Conservation (phyloP, 2,329 filamentous ascomycete species). For the Alternaria sp. region DNA sequence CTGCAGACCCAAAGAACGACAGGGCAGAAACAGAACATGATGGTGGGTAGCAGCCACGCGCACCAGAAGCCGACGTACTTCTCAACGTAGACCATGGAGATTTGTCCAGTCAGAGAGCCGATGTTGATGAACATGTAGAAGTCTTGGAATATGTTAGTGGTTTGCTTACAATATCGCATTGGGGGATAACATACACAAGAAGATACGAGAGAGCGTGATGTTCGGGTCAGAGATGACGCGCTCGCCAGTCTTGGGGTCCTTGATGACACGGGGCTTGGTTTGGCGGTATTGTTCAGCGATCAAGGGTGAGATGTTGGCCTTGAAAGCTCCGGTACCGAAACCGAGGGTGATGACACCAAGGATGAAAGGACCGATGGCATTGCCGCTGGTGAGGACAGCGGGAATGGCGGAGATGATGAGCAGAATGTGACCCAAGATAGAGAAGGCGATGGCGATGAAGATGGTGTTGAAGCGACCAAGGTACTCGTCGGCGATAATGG, state of each 20-base stretch:
- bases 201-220: conserved; percentile 71
- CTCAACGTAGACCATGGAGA: conserved; percentile 76
- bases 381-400: conserved; percentile 51
- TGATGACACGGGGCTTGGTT: conserved; percentile 63
- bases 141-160: not conserved
- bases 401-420: conserved; percentile 62
- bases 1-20: conserved; percentile 65
- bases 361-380: conserved; percentile 59
- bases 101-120: conserved; percentile 71
- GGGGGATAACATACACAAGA: conserved; percentile 24
- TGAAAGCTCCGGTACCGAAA: conserved; percentile 57
- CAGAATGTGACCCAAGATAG: conserved; percentile 61
- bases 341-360: conserved; percentile 58
- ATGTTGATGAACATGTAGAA: conserved; percentile 55
- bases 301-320: conserved; percentile 63
- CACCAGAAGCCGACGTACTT: conserved; percentile 80
- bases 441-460: conserved; percentile 55
- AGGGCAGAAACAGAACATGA: conserved; percentile 68
- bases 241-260: conserved; percentile 62
- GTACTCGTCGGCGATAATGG: conserved; percentile 64
- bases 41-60: conserved; percentile 71
- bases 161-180: not conserved
- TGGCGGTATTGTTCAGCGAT: conserved; percentile 74
- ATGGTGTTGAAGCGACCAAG: conserved; percentile 69
- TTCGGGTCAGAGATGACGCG: conserved; percentile 74